Base-by-base conservation (phyloP, 257 asterid species). In the Jasminum sambac region DNA sequence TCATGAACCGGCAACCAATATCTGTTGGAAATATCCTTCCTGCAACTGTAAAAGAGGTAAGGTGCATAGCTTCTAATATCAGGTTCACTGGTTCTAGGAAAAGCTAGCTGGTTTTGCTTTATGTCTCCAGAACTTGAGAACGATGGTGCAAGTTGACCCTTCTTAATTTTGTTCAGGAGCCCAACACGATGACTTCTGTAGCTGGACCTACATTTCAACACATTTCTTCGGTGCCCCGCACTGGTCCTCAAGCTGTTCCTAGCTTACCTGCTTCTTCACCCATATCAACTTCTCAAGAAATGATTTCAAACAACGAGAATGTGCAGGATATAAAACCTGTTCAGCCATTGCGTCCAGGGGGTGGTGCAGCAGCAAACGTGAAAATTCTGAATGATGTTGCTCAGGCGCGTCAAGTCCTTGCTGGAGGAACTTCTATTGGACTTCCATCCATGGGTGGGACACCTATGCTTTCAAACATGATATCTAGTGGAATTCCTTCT, bases 31-130 rank as follows among this genome's bases (percentile, higher is more conserved):
- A 74, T 70, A 62, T 83, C 63, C 88, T 89, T 41, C 81, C 97
- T 63, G 90, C 96, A 43, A 87, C 86, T 73, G 94, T 95, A 72
- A 95, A 95, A 91, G 84, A 91, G 86, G 98, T 93, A 84, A 82
- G 86, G 64, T 76, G 69, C 64, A 26, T 59, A 38, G 46, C 57
- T 76, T 60, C 25, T 14, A 19, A 13, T 74, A 70, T 74, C 23
- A 9, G 14, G 26, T 57, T 50, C 38, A 67, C 44, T 60, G 39
- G 34, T 63, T 74, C 55, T 43, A 77, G 69, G 44, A 26, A 39
- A 55, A 43, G 23, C 30, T 59, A 26, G 39, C 72, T 44, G 58
- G 37, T 21, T 37, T 66, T 71, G 57, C 68, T 23, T 60, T 48
- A 44, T 63, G 52, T 42, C 34, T 36, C 39, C 62, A 52, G 57